Evolutionary conservation across 2,329 filamentous ascomycete genomes (phyloP), one percentile per base, ranked within the genome.

Genomic region (Bipolaris zeicola): DNA sequence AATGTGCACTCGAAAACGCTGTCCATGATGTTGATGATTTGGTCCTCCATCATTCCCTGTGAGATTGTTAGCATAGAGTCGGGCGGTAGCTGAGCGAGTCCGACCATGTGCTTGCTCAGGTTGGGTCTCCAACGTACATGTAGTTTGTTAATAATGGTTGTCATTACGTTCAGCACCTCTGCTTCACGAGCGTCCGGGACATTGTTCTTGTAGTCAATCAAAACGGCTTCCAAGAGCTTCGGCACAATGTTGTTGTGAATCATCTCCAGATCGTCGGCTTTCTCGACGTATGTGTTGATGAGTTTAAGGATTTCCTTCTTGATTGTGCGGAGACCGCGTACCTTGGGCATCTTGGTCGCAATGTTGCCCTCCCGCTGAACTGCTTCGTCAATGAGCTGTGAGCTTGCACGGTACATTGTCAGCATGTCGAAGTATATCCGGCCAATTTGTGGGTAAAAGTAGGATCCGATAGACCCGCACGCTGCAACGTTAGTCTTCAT

Each of bases 401-500:
- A 98, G n/a, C 94, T 95, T 38, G 94, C 95, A 49, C 92, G 90
- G 77, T 98, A 99, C 96, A 99, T 99, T 70, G 95, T 94, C 55
- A 99, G 82, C 94, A 99, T 98, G 74, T 99, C 95, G 66, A 96
- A 88, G 77, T 98, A 99, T 67, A 99, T 98, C 55, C 92, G 89
- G 38, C 94, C 95, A 67, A 99, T 96, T 75, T 99, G 95, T 11
- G 95, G 94, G 72, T 96, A 97, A 78, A 99, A 99, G 79, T 98
- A 99, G 50, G 91, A 88, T 33, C 96, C 95, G 56, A 99, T 95
- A 0, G 95, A 98, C 34, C 91, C 91, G 77, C 95, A 99, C 34
- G 95, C 95, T n/a, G 96, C 94, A 4, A 99, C 95, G 69, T 99
- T 99, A 0, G 95, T 99, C 85, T 99, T 99, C 95, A 99, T 99